Evolutionary conservation across 2,329 filamentous ascomycete species (phyloP).

Genomic region (Ustilaginoidea virens): DNA sequence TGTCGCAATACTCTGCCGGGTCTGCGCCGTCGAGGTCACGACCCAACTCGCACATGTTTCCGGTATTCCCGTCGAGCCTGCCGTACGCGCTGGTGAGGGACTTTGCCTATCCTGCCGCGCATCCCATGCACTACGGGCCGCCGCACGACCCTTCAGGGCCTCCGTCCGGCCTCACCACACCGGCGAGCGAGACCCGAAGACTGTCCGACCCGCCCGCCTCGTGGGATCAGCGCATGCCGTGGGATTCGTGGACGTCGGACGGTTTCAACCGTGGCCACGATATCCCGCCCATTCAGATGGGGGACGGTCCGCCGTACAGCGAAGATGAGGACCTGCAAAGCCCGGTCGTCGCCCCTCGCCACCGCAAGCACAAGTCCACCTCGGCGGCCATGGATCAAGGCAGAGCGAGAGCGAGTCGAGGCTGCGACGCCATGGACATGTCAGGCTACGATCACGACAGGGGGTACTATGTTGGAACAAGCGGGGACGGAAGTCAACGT

Average conservation of each 20-base stretch:
- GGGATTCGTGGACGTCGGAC: slow-evolving; percentile 39
- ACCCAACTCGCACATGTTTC: slow-evolving; percentile 67
- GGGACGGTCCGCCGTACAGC: slow-evolving; percentile 81
- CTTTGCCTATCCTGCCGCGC: slow-evolving; percentile 74
- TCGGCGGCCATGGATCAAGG: slow-evolving; percentile 29
- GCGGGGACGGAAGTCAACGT: slow-evolving; percentile 55
- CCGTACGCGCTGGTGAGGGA: slow-evolving; percentile 85
- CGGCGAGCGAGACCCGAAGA: slow-evolving; percentile 62
- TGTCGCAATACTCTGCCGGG: slow-evolving; percentile 69
- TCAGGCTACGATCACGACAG: slow-evolving; percentile 42
- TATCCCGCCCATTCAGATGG: slow-evolving; percentile 69
- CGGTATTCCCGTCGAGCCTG: slow-evolving; percentile 71
- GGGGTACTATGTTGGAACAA: slow-evolving; percentile 51
- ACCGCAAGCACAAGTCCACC: slow-evolving; percentile 71
- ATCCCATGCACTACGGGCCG: slow-evolving; percentile 91
- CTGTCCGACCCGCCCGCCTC: slow-evolving; percentile 68
- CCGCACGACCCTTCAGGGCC: slow-evolving; percentile 55
- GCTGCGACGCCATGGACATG: slow-evolving; percentile 27
- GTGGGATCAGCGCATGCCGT: slow-evolving; percentile 56
- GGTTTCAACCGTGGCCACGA: slow-evolving; percentile 49
- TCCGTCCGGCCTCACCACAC: slow-evolving; percentile 71
- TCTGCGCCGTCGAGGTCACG: slow-evolving; percentile 58
- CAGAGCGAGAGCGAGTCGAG: slow-evolving; percentile 30
- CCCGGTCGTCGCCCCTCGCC: slow-evolving; percentile 70
- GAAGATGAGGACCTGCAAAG: slow-evolving; percentile 93